These are phyloP conservation scores for Claviceps maximensis DNA, from an alignment of 2,329 filamentous ascomycete genomes.

Conservation along the genomic window DNA sequence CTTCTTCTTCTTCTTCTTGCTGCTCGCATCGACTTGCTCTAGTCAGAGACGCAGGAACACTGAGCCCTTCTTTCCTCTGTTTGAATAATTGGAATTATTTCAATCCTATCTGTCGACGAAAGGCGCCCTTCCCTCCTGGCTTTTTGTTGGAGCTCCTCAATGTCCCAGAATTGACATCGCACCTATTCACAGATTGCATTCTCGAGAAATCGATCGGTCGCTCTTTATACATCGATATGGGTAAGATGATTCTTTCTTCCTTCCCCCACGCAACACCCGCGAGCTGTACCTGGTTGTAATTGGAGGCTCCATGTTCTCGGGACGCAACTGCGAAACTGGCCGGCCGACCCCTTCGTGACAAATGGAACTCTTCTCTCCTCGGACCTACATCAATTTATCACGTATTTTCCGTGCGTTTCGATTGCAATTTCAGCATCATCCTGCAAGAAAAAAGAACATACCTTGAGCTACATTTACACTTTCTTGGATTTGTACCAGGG, in stretches of 20 bases:
- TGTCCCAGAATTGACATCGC: conserved; percentile 7
- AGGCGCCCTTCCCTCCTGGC: conserved; percentile 11
- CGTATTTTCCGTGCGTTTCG: conserved; percentile 6
- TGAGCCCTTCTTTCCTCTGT: background rate
- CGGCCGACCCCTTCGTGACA: conserved; percentile 4
- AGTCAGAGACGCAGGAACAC: background rate
- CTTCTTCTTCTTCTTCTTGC: background rate
- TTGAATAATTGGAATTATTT: background rate
- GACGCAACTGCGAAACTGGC: conserved; percentile 11
- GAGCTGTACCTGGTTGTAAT: conserved; percentile 7
- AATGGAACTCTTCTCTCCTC: conserved; percentile 4
- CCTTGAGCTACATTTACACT: conserved; percentile 30
- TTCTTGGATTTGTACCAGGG: conserved; percentile 26
- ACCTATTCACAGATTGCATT: conserved; percentile 9
- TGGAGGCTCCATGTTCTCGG: conserved; percentile 8
- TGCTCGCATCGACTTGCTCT: background rate
- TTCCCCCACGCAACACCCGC: background rate
- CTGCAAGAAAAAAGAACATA: conserved; percentile 21
- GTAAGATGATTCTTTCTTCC: conserved; percentile 24
- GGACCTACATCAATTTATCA: conserved; percentile 2
- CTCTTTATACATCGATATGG: conserved; percentile 28
- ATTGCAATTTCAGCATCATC: conserved; percentile 6
- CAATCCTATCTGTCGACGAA: background rate
- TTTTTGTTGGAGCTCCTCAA: conserved; percentile 9
- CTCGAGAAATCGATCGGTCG: conserved; percentile 18